These are phyloP conservation scores for Phytophthora palmivora DNA, from an alignment of 352 stramenopile species.

Conservation along the genomic window DNA sequence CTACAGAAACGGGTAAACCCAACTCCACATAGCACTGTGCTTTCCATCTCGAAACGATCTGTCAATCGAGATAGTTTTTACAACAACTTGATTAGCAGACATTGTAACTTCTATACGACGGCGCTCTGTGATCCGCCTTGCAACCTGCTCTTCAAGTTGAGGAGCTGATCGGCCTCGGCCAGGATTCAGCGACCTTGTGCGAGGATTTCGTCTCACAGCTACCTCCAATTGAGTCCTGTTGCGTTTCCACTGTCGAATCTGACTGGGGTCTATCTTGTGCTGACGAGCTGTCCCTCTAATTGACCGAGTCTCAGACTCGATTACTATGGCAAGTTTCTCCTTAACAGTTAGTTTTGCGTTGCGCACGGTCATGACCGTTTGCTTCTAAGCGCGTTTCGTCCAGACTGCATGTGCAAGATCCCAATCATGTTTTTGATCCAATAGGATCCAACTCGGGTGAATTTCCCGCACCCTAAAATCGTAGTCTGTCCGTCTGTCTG, in stretches of 20 bases:
- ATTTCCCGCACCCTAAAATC: too few species aligned
- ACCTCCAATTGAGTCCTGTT: background rate
- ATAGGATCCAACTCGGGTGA: too few species aligned
- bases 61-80: background rate
- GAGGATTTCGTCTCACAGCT: background rate
- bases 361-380: too few species aligned
- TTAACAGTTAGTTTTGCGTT: too few species aligned
- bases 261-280: background rate
- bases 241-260: background rate
- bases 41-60: background rate
- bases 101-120: background rate
- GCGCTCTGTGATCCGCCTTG: background rate
- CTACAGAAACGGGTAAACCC: too few species aligned
- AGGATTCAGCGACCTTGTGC: background rate
- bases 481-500: too few species aligned
- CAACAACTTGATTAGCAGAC: background rate
- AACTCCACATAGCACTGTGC: too few species aligned
- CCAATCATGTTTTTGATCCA: too few species aligned
- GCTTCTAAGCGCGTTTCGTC: too few species aligned
- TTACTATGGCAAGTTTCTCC: too few species aligned
- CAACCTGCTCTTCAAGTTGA: background rate
- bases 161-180: background rate
- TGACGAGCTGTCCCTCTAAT: background rate
- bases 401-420: too few species aligned
- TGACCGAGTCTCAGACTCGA: too few species aligned